Evolutionary conservation across 2,329 filamentous ascomycete species (phyloP).

Genomic region (Lojkania enalia): DNA sequence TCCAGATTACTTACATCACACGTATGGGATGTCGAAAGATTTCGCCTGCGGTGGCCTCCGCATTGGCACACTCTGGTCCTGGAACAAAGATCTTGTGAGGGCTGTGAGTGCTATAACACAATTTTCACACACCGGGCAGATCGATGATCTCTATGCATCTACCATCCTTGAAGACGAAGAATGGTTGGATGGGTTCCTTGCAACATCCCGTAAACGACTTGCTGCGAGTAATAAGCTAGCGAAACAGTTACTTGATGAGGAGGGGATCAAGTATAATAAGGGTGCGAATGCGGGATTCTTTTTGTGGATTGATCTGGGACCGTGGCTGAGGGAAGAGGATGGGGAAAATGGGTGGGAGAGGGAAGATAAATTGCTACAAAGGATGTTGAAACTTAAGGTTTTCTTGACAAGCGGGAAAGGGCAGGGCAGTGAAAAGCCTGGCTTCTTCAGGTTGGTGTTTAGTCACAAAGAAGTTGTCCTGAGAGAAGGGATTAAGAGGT

Average conservation of each 20-base stretch:
- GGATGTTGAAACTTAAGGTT: slow-evolving; percentile 52
- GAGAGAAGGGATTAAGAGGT: slow-evolving; percentile 3
- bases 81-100: slow-evolving; percentile 17
- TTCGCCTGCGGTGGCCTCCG: slow-evolving; percentile 59
- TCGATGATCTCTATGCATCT: background rate
- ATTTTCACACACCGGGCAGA: background rate
- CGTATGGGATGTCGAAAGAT: slow-evolving; percentile 48
- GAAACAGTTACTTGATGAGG: slow-evolving; percentile 20
- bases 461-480: background rate
- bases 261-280: slow-evolving; percentile 44
- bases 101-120: slow-evolving; percentile 1
- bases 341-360: slow-evolving; percentile 36
- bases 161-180: slow-evolving; percentile 29
- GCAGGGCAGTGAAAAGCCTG: slow-evolving; percentile 50
- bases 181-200: background rate
- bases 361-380: slow-evolving; percentile 52
- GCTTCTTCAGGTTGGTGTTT: slow-evolving; percentile 61
- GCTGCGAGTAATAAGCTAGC: slow-evolving; percentile 20
- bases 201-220: slow-evolving; percentile 15
- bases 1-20: slow-evolving; percentile 54
- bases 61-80: slow-evolving; percentile 26
- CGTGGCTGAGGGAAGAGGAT: slow-evolving; percentile 13
- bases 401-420: slow-evolving; percentile 56
- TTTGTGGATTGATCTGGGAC: slow-evolving; percentile 38
- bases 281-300: slow-evolving; percentile 53